Evolutionary conservation across 495 filamentous ascomycete species (phyloP), one percentile per base, ranked within the genome.

Genomic region (Penicillium taxi): DNA sequence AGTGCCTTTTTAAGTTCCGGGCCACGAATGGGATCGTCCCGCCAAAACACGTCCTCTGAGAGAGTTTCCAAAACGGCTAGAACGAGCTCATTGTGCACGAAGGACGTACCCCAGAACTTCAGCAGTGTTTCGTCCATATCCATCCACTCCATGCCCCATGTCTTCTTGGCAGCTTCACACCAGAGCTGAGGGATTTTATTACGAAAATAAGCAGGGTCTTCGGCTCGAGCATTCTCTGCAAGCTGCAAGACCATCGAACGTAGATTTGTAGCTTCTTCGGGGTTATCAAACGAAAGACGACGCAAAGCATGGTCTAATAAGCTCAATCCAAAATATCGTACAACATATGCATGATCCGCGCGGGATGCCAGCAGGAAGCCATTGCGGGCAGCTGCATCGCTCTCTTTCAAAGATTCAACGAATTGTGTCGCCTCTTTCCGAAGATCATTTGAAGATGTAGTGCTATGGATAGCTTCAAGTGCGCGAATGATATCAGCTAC

Each of bases 151-250:
- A 74, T 67, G 7, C 70, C 86, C 93, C 93, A 99, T 50, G 77
- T 84, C 51, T 89, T 74, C 66, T 99, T 96, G 17, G 88, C 87
- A 34, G 94, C 63, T 56, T 96, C 91, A 5, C 86, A 83, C 93
- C 91, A 96, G 40, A 96, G 62, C 61, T 90, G 82, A n/a, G 87
- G 85, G 21, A 91, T 81, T 61, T 96, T 96, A 65, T 91, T 96
- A 50, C 89, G 77, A 44, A 96, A 61, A 52, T 86, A 96, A 15
- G 72, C 48, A 2, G 88, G 86, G 53, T 99, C 90, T 15, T 80
- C 70, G 34, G 74, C 72, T 7, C 74, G 66, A 37, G 90, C 69
- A 37, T 71, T 67, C 47, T 81, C 75, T n/a, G 88, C 82, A 11
- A 99, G 76, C 53, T 81, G 66, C 21, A 94, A 60, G 22, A 93